A percentile compares a stretch with the other conserved stretches of the same genome.
These are phyloP conservation scores for Conidiobolus incongruus DNA, from an alignment of 371 early-diverging fungal species.

Conservation along the genomic window DNA sequence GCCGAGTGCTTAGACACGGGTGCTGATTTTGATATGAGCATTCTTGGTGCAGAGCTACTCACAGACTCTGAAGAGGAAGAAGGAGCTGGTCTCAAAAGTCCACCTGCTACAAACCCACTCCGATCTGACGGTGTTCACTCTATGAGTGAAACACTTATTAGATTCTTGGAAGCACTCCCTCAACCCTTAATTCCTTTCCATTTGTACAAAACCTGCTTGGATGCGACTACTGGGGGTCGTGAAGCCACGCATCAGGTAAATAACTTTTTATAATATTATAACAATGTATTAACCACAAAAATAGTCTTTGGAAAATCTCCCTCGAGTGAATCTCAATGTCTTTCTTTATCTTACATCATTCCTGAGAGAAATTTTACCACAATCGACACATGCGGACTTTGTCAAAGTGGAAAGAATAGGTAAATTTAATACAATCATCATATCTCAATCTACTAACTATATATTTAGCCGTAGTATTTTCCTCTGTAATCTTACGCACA, in stretches of 20 bases:
- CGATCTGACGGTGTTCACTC: conserved; percentile 35
- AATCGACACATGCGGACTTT: background rate
- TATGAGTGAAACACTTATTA: conserved; percentile 45
- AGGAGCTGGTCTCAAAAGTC: conserved; percentile 3
- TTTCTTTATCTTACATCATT: background rate
- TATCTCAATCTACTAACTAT: background rate
- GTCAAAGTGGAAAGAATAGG: conserved; percentile 1
- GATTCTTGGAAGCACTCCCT: conserved; percentile 43
- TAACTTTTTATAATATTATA: background rate
- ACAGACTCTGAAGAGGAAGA: conserved; percentile 1
- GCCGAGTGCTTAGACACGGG: conserved; percentile 67
- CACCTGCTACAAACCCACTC: conserved; percentile 1
- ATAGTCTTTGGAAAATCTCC: background rate
- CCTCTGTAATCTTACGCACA: background rate
- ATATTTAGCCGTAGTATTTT: background rate
- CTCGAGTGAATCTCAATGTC: background rate
- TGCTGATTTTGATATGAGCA: conserved; percentile 32
- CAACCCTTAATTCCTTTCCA: conserved; percentile 48
- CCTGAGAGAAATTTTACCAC: background rate
- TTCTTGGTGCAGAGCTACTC: conserved; percentile 12
- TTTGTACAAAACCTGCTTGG: conserved; percentile 34
- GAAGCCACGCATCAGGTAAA: conserved; percentile 20
- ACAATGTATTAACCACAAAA: background rate
- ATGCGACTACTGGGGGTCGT: conserved; percentile 18
- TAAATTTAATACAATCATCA: background rate